Base-by-base conservation (phyloP, 2,329 filamentous ascomycete genomes). In the Exophiala oligosperma region DNA sequence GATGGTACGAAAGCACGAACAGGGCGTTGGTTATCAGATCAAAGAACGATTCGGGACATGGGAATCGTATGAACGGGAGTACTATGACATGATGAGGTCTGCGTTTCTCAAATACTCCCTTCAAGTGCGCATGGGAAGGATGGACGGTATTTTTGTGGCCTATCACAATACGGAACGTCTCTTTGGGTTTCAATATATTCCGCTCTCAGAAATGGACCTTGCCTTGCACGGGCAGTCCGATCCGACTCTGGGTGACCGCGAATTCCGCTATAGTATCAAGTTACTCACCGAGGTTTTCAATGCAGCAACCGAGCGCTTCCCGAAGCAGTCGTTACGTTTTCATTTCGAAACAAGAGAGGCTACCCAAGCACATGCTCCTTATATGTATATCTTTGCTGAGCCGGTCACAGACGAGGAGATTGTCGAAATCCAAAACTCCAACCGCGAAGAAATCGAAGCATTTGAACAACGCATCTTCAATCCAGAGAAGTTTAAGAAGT, bases 81-180 rank as follows among this genome's bases (percentile, higher is more conserved):
- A 94, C 72, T 96, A 88, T 72, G 94, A 99, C 73, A 95, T 99
- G 92, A 93, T 96, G 59, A 84, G 95, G 53, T 85, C 92, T 1
- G 94, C 93, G 0, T 93, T 99, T 76, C 79, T 99, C 55, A 99
- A 99, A 70, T 99, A 99, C 73, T 96, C 92, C 8, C 80, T 99
- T 29, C 94, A 99, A 74, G 95, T 93, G 28, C 90, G 94, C 46
- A 95, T 99, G 85, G 94, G 95, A 17, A 87, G 92, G 50, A 99
- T 99, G 95, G 93, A 99, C 70, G 94, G 94, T 54, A 97, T 97
- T 50, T 99, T 97, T 70, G 90, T 97, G 23, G 94, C 94, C 2
- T 99, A 87, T 71, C 94, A 99, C 78, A 99, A 99, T 71, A 90
- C 92, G 1, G 83, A 92, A 73, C 89, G 92, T 55, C 96, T 99